Evolutionary conservation across 768 basidiomycete genomes (phyloP).

Genomic region (Tylopilus plumbeoviolaceoides): DNA sequence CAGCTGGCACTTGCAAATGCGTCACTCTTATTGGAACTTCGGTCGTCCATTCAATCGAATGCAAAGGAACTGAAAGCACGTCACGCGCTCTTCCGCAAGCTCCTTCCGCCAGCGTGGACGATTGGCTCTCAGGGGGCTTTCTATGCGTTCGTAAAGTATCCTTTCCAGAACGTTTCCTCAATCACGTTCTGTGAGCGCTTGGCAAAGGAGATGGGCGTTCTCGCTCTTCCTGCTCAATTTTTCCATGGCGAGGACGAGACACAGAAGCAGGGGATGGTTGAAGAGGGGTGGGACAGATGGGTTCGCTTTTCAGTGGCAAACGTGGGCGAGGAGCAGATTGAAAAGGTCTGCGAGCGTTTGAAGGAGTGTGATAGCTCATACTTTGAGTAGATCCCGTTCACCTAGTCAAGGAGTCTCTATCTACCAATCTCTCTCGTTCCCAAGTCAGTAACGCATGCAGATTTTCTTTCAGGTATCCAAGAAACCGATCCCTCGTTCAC

Average conservation of each 20-base stretch:
- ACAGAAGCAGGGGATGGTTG: constrained; percentile 21
- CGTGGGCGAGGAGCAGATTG: constrained; percentile 60
- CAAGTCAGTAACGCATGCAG: no score
- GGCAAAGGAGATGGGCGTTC: constrained; percentile 58
- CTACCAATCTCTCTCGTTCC: no score
- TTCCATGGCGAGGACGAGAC: constrained; percentile 35
- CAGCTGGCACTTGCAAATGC: constrained; percentile 60
- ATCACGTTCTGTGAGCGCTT: constrained; percentile 54
- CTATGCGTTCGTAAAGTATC: constrained; percentile 74
- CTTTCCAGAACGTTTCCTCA: constrained; percentile 46
- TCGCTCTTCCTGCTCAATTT: constrained; percentile 63
- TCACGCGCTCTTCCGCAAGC: constrained; percentile 50
- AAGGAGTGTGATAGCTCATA: constrained; percentile 30
- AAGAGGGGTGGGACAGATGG: constrained; percentile 53
- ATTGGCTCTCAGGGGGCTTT: constrained; percentile 68
- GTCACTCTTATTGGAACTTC: constrained; percentile 47
- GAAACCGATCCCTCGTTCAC: no score
- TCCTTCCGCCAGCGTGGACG: constrained; percentile 52
- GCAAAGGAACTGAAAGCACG: constrained; percentile 48
- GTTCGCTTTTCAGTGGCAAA: constrained; percentile 80
- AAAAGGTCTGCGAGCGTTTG: constrained; percentile 49
- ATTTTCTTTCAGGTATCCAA: no score
- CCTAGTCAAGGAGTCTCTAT: no score
- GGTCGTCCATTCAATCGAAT: constrained; percentile 48
- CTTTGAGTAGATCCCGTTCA: constrained; percentile 39